Evolutionary conservation across 305 asterid species (phyloP), one percentile per base, ranked within the genome.

Genomic region (Solanum hybrid): DNA sequence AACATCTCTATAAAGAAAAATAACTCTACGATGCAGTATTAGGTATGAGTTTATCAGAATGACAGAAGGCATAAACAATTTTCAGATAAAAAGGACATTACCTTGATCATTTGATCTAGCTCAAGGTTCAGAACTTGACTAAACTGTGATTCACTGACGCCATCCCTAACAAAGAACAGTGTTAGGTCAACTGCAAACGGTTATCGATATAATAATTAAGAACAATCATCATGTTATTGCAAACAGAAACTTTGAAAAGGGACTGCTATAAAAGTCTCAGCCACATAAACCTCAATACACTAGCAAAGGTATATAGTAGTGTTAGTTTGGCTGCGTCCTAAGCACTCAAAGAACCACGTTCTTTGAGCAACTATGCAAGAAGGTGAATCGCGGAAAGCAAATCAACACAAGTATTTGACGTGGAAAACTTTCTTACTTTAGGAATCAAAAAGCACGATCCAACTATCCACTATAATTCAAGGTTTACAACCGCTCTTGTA

Each of bases 101-200:
- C 99, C 98, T 97, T 96, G 90, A 95, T 95, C 91, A 97, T 96
- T 94, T 97, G 99, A 93, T 94, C 94, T 87, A 96, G 93, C 91
- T 97, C 99, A 26, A 92, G 88, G 92, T 95, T 93, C 88, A 97
- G 80, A 92, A 97, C 98, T 92, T 97, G 96, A 91, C 90, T 80
- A 87, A 97, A 97, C 91, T 97, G 99, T 83, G 98, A 95, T 90
- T 96, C 98, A 65, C 98, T 93, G 87, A 96, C 98, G 24, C 99
- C 99, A 91, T 97, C 99, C 95, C 99, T 97, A 95, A 82, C 89
- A 89, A 91, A 45, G 45, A 39, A 57, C 84, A 57, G 88, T 57
- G 77, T 87, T 31, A 87, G 79, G 89, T 45, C 79, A 29, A 85
- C 84, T 68, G 38, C 70, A 79, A 90, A 90, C 24, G 27, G 86